phyloP scores from a whole-genome alignment of 345 rosid genomes.

The Cardamine occulta region DNA sequence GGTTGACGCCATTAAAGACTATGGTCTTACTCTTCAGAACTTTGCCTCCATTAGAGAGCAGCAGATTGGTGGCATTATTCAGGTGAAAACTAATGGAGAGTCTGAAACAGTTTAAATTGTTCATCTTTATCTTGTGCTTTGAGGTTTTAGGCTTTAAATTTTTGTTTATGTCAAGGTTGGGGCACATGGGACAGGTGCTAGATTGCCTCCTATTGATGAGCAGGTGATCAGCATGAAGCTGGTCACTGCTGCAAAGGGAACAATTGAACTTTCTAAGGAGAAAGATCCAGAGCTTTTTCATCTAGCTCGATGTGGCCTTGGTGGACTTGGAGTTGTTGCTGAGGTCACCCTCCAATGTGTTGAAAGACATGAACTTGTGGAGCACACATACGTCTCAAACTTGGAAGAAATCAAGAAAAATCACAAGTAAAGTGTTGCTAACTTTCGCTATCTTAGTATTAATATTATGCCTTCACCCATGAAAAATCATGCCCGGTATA shows the following conservation, averaged over 20 bases:
- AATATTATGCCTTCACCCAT: not conserved
- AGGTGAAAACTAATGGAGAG: slow-evolving; percentile 45
- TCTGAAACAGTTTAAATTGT: no score
- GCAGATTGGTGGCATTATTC: slow-evolving; percentile 98
- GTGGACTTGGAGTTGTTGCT: slow-evolving; percentile 95
- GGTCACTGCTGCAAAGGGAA: slow-evolving; percentile 96
- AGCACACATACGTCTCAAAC: slow-evolving; percentile 78
- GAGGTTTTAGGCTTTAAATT: slow-evolving; percentile 15
- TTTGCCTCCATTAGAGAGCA: slow-evolving; percentile 96
- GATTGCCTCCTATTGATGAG: slow-evolving; percentile 93
- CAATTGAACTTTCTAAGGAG: slow-evolving; percentile 81
- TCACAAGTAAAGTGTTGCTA: slow-evolving; percentile 63
- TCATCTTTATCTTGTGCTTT: not conserved
- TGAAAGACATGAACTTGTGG: slow-evolving; percentile 91
- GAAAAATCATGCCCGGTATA: not conserved
- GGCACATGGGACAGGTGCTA: slow-evolving; percentile 97
- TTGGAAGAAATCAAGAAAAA: slow-evolving; percentile 83
- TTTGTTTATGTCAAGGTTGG: slow-evolving; percentile 64
- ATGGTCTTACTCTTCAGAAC: slow-evolving; percentile 87
- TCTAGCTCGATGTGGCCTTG: slow-evolving; percentile 93
- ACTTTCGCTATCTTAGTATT: slow-evolving; percentile 12
- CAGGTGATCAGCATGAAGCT: slow-evolving; percentile 89
- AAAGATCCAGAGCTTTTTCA: slow-evolving; percentile 89
- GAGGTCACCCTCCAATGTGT: slow-evolving; percentile 96
- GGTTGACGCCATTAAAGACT: slow-evolving; percentile 81